Evolutionary conservation across 768 basidiomycete genomes (phyloP).

Genomic region (Tephrocybe sp.): DNA sequence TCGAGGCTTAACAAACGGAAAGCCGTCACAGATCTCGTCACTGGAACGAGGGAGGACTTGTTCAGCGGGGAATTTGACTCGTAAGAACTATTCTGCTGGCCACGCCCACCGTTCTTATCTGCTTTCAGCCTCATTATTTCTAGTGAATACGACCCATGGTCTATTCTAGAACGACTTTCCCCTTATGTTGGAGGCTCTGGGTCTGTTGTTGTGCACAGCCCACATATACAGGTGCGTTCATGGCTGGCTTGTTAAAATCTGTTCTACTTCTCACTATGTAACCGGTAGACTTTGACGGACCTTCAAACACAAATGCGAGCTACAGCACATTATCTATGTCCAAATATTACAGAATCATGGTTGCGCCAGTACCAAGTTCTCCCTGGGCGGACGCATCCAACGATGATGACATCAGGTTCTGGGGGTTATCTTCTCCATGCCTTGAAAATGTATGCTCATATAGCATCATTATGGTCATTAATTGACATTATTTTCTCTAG

Average conservation of each 20-base stretch:
- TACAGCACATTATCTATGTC: constrained; percentile 67
- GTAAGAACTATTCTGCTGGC: constrained; percentile 42
- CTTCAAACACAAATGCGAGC: constrained; percentile 71
- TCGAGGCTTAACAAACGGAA: constrained; percentile 76
- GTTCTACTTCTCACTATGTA: neutral
- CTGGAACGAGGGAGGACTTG: constrained; percentile 71
- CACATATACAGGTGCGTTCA: constrained; percentile 68
- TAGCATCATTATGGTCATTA: neutral
- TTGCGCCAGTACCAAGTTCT: constrained; percentile 89
- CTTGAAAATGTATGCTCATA: constrained; percentile 70
- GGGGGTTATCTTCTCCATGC: constrained; percentile 87
- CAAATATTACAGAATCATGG: constrained; percentile 85
- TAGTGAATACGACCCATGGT: constrained; percentile 82
- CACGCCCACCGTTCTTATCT: no score
- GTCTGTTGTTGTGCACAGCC: constrained; percentile 84
- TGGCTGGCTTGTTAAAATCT: neutral
- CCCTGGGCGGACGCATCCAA: constrained; percentile 96
- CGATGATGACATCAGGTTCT: constrained; percentile 86
- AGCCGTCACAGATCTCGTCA: constrained; percentile 59
- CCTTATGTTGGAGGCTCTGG: constrained; percentile 85
- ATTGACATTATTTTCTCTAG: constrained; percentile 28
- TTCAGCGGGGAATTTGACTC: constrained; percentile 89
- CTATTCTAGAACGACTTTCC: constrained; percentile 70
- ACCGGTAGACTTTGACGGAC: constrained; percentile 66
- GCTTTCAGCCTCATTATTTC: constrained; percentile 69